These are phyloP conservation scores for Eremochloa ophiuroides DNA, from an alignment of 176 grass and related monocot genomes.

Conservation along the genomic window DNA sequence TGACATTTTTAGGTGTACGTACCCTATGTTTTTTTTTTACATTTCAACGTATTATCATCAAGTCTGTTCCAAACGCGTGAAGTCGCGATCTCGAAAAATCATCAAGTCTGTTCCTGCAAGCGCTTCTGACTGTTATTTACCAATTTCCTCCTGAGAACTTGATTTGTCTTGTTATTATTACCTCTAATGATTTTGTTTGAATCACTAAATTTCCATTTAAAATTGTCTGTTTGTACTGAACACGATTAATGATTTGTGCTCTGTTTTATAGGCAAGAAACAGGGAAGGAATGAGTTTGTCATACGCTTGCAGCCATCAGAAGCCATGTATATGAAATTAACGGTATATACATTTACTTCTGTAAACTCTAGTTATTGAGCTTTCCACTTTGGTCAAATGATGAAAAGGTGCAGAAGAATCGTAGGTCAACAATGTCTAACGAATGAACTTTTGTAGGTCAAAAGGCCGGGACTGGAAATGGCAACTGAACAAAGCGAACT, in stretches of 20 bases:
- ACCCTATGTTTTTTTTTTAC: constrained; percentile 12
- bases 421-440: background rate
- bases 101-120: background rate
- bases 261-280: constrained; percentile 71
- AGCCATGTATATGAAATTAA: constrained; percentile 99
- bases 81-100: too few species aligned
- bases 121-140: background rate
- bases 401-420: background rate
- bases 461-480: constrained; percentile 97
- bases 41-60: background rate
- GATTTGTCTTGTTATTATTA: background rate
- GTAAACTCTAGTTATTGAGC: background rate
- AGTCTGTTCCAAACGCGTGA: too few species aligned
- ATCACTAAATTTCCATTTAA: background rate
- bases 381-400: background rate
- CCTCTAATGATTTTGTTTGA: background rate
- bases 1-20: constrained; percentile 92
- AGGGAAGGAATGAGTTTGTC: constrained; percentile 97
- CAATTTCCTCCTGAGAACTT: background rate
- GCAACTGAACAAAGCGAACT: constrained; percentile 93
- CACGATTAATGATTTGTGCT: background rate
- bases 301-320: constrained; percentile 93
- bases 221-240: background rate
- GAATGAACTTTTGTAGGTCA: constrained; percentile 56
- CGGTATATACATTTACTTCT: constrained; percentile 51